Evolutionary conservation across 164 flowering plant genomes (phyloP).

Genomic region (Protea cynaroides): DNA sequence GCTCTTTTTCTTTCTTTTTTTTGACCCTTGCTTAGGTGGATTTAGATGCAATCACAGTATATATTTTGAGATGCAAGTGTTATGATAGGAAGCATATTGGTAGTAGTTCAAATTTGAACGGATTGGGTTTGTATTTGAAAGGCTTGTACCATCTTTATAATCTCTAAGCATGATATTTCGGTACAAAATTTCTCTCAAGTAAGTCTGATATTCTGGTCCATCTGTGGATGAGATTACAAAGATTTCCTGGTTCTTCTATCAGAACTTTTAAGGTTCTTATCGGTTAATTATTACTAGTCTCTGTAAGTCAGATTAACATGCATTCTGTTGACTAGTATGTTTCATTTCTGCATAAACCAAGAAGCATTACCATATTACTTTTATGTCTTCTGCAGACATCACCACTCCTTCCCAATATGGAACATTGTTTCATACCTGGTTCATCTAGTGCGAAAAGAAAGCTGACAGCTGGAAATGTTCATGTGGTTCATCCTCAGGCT

Average conservation of each 20-base stretch:
- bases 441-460: conserved; percentile 29
- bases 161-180: not conserved
- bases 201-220: not conserved
- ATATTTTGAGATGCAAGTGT: no score
- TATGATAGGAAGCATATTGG: no score
- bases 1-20: no score
- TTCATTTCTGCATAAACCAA: no score
- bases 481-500: conserved; percentile 24
- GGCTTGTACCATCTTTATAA: not conserved
- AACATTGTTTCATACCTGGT: conserved; percentile 19
- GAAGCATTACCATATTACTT: not conserved
- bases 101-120: not conserved
- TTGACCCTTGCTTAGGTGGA: no score
- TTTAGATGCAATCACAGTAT: no score
- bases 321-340: not conserved
- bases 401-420: conserved; percentile 21
- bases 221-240: no score
- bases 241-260: not conserved
- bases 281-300: not conserved
- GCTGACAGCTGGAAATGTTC: conserved; percentile 16
- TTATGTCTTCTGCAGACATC: conserved; percentile 17
- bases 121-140: not conserved
- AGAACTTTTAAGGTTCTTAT: not conserved
- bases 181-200: not conserved
- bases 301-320: not conserved